phyloP scores from a whole-genome alignment of 2,329 filamentous ascomycete genomes.

The Scleromitrula shiraiana region DNA sequence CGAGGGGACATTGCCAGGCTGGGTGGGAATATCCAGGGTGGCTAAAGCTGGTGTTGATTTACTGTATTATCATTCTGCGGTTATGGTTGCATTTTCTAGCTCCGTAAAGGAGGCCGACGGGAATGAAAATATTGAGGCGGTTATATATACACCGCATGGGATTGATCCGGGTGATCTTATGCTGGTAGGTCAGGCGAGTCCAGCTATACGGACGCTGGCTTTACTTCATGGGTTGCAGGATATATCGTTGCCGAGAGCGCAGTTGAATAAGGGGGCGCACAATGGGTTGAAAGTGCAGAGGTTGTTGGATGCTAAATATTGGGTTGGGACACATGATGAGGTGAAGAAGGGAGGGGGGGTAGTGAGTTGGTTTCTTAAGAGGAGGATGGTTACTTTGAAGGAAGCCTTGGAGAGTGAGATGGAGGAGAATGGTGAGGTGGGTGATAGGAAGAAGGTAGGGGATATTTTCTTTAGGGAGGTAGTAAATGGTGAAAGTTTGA shows the following conservation, averaged over 20 bases:
- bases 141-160: constrained; percentile 59
- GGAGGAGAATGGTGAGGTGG: constrained; percentile 12
- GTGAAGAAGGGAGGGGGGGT: constrained; percentile 51
- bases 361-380: constrained; percentile 42
- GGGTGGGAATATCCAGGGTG: constrained; percentile 54
- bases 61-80: constrained; percentile 53
- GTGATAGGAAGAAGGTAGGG: constrained; percentile 10
- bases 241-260: constrained; percentile 39
- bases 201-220: constrained; percentile 44
- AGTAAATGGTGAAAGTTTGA: constrained; percentile 19
- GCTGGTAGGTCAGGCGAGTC: constrained; percentile 36
- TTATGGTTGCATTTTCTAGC: constrained; percentile 47
- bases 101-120: constrained; percentile 13
- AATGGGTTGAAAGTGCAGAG: constrained; percentile 52
- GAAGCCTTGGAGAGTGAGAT: constrained; percentile 36
- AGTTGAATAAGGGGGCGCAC: constrained; percentile 55
- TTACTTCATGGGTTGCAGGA: constrained; percentile 59
- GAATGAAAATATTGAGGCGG: constrained; percentile 35
- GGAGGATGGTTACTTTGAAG: constrained; percentile 37
- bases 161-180: constrained; percentile 41
- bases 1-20: constrained; percentile 40
- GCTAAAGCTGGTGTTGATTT: constrained; percentile 42
- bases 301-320: constrained; percentile 48
- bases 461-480: constrained; percentile 20
- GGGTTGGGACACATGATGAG: constrained; percentile 60